A percentile compares a stretch with the other conserved stretches of the same genome.
phyloP scores from a whole-genome alignment of 2,329 filamentous ascomycete species.

The Alternaria sp. region DNA sequence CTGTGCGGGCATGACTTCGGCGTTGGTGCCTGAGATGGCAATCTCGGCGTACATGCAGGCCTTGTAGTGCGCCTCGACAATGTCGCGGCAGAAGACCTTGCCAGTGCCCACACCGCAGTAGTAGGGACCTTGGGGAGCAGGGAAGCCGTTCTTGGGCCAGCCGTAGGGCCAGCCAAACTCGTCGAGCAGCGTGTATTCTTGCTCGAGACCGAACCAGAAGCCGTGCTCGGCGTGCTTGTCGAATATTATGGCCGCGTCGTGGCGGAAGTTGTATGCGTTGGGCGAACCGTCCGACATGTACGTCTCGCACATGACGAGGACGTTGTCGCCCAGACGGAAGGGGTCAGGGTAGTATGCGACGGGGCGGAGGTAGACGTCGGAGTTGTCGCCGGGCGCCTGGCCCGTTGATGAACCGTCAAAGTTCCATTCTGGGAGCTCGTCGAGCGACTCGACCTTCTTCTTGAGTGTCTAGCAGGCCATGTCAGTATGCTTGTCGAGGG shows the following conservation, averaged over 20 bases:
- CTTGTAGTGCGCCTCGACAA: conserved; percentile 95
- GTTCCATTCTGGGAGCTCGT: conserved; percentile 80
- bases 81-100: conserved; percentile 97
- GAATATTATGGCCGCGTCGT: conserved; percentile 91
- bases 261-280: conserved; percentile 98
- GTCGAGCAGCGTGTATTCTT: conserved; percentile 96
- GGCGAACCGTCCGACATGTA: conserved; percentile 93
- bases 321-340: conserved; percentile 88
- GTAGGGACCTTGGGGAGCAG: conserved; percentile 91
- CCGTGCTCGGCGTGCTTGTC: conserved; percentile 80
- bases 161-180: conserved; percentile 87
- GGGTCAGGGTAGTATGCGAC: conserved; percentile 90
- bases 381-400: conserved; percentile 94
- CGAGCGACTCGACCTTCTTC: conserved; percentile 64
- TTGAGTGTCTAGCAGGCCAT: conserved; percentile 64
- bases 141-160: conserved; percentile 88
- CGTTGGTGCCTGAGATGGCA: conserved; percentile 97
- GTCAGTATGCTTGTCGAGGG: conserved; percentile 29
- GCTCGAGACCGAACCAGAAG: conserved; percentile 98
- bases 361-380: conserved; percentile 94
- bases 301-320: conserved; percentile 93
- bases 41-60: conserved; percentile 87
- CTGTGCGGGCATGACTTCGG: conserved; percentile 97
- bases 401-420: conserved; percentile 89
- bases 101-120: conserved; percentile 98